Conservation (phyloP, 352 stramenopile genomes). For the Phytopythium mirpurense region DNA sequence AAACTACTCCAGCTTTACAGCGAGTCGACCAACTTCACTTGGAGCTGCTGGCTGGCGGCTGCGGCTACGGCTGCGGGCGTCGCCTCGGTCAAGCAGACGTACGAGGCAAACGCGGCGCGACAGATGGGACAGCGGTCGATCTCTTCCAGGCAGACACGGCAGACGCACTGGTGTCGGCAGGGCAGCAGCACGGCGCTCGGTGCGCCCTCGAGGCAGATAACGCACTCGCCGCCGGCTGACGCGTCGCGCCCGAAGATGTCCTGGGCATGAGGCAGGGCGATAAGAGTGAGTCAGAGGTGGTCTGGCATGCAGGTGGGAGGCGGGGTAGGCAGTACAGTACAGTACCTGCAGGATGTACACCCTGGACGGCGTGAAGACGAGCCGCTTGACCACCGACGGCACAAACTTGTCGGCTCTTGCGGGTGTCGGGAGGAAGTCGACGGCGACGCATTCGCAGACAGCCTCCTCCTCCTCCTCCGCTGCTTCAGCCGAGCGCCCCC, state of each 20-base stretch:
- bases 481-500: background rate
- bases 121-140: constrained; percentile 76
- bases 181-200: constrained; percentile 43
- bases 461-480: constrained; percentile 16
- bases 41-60: background rate
- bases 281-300: too few relatives aligned
- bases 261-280: too few relatives aligned
- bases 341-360: constrained; percentile 39
- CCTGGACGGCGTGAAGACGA: constrained; percentile 33
- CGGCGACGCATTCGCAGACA: constrained; percentile 39
- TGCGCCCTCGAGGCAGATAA: constrained; percentile 55
- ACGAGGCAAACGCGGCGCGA: constrained; percentile 50
- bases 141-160: constrained; percentile 50
- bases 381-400: constrained; percentile 39
- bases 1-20: too few relatives aligned
- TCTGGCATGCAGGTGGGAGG: too few relatives aligned
- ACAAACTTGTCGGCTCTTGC: constrained; percentile 13
- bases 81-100: constrained; percentile 28
- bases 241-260: constrained; percentile 48
- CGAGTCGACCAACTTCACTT: constrained; percentile 6
- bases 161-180: constrained; percentile 67
- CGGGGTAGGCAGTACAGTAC: too few relatives aligned
- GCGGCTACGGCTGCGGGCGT: background rate
- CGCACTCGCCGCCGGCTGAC: constrained; percentile 34
- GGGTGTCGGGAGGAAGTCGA: constrained; percentile 60